These are phyloP conservation scores for Cordyceps tenuipes DNA, from an alignment of 2,329 filamentous ascomycete species.

Conservation along the genomic window DNA sequence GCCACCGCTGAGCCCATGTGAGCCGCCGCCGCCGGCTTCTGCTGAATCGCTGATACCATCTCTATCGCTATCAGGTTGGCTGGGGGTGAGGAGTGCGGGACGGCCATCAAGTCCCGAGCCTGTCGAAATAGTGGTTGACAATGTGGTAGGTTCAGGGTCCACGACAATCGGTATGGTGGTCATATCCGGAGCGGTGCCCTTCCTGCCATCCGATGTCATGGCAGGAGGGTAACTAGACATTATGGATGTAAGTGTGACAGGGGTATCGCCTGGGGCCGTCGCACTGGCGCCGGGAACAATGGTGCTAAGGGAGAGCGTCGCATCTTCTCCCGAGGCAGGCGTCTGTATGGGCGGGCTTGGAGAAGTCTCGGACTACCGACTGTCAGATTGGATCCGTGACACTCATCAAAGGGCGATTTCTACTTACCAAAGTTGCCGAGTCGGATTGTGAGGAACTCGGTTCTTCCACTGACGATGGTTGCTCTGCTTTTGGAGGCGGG, in stretches of 20 bases:
- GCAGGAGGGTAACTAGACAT: neutral
- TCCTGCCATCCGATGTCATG: neutral
- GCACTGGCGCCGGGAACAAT: neutral
- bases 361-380: neutral
- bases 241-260: neutral
- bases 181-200: neutral
- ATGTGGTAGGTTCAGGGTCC: neutral
- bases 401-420: too few relatives aligned
- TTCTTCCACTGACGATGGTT: neutral
- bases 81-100: neutral
- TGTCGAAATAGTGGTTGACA: neutral
- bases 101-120: neutral
- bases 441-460: neutral
- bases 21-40: neutral
- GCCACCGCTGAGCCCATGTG: neutral
- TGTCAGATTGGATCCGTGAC: neutral
- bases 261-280: neutral
- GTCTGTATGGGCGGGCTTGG: neutral
- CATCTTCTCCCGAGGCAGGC: neutral
- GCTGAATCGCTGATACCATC: too few relatives aligned
- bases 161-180: neutral
- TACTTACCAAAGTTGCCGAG: neutral
- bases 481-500: conserved; percentile 7
- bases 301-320: neutral
- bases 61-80: neutral